Evolutionary conservation across 768 basidiomycete species (phyloP), one percentile per base, ranked within the genome.

Genomic region (Termitomyces heimii): DNA sequence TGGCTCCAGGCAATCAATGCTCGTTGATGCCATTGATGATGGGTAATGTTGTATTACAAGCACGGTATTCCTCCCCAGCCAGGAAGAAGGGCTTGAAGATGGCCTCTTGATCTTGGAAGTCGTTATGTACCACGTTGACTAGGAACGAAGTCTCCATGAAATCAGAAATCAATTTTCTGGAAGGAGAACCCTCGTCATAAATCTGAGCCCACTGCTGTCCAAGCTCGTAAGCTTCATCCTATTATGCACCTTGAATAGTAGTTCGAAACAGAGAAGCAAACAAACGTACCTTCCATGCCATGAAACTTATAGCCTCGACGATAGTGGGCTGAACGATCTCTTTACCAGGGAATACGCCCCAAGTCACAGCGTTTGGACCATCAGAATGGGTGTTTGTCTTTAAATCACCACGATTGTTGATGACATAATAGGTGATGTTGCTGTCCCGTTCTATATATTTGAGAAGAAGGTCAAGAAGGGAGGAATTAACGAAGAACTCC

Each of bases 281-380:
- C 43, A 34, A 29, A 70, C 78, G 42, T 52, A 86, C 91, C 83
- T 96, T 96, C 94, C 94, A 97, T 16, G 94, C 94, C 90, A 96
- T 95, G 79, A 97, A 97, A 67, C 93, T 95, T 65, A 96, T 89
- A 3, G 94, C 92, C 70, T 98, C 95, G 22, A 98, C 95, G 60
- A 97, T 93, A 20, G 95, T 98, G 22, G 95, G 95, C 68, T 96
- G 94, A 47, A 96, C 75, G 63, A 97, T 91, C 76, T 97, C 95
- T 71, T 98, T 98, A 55, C 92, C 92, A 5, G 95, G 93, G 80
- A 96, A 98, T 9, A 97, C 92, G 61, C 95, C 95, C 95, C 95
- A 98, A 1, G 95, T 98, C 18, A 98, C 94, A n/a, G 95, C 95
- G 65, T 97, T 98, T 28, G 97, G 95, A 2, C 95, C 94, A 51